Evolutionary conservation across 257 asterid genomes (phyloP).

Genomic region (Plantago ovata): DNA sequence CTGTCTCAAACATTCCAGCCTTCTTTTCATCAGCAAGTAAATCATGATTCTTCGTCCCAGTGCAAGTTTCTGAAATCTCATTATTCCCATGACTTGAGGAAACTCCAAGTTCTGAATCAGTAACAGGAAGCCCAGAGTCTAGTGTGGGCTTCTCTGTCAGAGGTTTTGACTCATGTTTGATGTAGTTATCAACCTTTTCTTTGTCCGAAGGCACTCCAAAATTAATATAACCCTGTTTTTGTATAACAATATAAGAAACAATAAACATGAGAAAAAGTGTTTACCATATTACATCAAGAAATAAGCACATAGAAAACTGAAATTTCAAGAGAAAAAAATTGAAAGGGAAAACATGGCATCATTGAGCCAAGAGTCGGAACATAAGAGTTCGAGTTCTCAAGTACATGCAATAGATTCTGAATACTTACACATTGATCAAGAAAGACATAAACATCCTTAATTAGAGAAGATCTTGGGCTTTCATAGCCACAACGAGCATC

Average conservation of each 20-base stretch:
- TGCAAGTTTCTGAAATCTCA: conserved; percentile 39
- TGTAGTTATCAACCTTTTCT: conserved; percentile 44
- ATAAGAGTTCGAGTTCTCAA: conserved; percentile 6
- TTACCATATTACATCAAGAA: not conserved
- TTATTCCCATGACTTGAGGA: conserved; percentile 55
- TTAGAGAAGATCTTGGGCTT: conserved; percentile 56
- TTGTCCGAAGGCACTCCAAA: conserved; percentile 82
- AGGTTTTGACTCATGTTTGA: conserved; percentile 51
- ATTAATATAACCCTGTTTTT: conserved; percentile 81
- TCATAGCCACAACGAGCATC: conserved; percentile 51
- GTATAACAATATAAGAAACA: conserved; percentile 20
- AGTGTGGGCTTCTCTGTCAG: conserved; percentile 44
- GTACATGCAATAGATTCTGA: conserved; percentile 12
- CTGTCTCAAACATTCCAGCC: conserved; percentile 27
- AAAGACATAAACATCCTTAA: conserved; percentile 69
- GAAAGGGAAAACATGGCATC: conserved; percentile 14
- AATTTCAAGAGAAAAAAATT: conserved; percentile 12
- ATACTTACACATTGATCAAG: conserved; percentile 90
- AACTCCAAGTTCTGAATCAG: conserved; percentile 72
- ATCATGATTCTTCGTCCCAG: conserved; percentile 33
- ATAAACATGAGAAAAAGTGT: conserved; percentile 9
- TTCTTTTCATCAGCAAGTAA: conserved; percentile 36
- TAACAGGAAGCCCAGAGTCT: conserved; percentile 34
- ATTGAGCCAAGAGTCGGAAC: conserved; percentile 10
- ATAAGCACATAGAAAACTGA: conserved; percentile 6